These are phyloP conservation scores for Lipomyces spencermartinsiae DNA, from an alignment of 805 yeast genomes.

Conservation along the genomic window DNA sequence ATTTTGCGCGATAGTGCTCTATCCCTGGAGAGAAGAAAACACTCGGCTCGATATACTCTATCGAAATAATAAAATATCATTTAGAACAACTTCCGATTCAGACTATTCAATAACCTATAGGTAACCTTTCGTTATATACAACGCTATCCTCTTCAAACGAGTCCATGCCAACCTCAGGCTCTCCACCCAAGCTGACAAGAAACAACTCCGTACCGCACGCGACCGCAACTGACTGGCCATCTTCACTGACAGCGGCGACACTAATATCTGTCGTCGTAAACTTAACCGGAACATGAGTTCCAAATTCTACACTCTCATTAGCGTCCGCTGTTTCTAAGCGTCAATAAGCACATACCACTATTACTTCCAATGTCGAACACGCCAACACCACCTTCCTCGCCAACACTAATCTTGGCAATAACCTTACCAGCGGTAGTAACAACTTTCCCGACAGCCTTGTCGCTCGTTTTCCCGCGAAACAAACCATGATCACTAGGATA, in stretches of 20 bases:
- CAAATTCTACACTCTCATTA: constrained; percentile 7
- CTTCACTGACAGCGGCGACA: constrained; percentile 14
- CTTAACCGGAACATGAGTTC: constrained; percentile 3
- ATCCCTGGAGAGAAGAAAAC: no score
- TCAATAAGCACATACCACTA: constrained; percentile 1
- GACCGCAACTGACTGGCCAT: constrained; percentile 12
- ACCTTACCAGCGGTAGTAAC: neutral
- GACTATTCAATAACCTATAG: neutral
- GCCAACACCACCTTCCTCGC: constrained; percentile 6
- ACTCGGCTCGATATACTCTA: no score
- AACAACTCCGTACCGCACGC: constrained; percentile 15
- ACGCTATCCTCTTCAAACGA: constrained; percentile 8
- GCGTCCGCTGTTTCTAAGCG: neutral
- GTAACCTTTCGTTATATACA: neutral
- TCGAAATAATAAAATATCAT: no score
- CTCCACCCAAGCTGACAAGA: neutral
- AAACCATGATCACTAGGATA: constrained; percentile 2
- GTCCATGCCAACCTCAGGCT: neutral
- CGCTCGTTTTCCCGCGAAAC: neutral
- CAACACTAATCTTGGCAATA: constrained; percentile 10
- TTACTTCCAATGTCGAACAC: constrained; percentile 3
- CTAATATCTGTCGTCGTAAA: neutral
- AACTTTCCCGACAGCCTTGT: neutral
- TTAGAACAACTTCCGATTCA: no score
- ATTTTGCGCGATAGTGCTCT: no score